Conservation (phyloP, 148 eudicot genomes). For the Rhododendron vialii region DNA sequence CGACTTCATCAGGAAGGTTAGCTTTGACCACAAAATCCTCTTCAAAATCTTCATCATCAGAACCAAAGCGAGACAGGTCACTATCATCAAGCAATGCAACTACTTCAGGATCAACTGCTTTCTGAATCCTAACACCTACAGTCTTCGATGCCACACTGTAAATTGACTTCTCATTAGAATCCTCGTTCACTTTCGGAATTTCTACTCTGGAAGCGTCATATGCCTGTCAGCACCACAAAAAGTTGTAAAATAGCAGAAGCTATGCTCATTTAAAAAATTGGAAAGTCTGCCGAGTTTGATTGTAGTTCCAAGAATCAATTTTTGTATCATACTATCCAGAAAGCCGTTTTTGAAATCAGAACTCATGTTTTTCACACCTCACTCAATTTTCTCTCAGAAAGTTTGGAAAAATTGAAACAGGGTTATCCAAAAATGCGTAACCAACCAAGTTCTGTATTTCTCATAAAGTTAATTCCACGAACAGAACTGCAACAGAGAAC, state of each 20-base stretch:
- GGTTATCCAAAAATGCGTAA: background rate
- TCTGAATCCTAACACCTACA: slow-evolving; percentile 62
- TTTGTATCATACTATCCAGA: background rate
- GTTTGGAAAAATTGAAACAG: background rate
- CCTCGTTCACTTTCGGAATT: slow-evolving; percentile 34
- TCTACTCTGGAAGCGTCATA: slow-evolving; percentile 85
- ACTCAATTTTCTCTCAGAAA: background rate
- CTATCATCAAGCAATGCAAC: slow-evolving; percentile 68
- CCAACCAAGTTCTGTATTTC: background rate
- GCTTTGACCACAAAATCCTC: slow-evolving; percentile 87
- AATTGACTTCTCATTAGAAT: slow-evolving; percentile 42
- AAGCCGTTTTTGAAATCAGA: background rate
- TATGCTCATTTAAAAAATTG: background rate
- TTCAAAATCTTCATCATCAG: slow-evolving; percentile 85
- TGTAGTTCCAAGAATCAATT: background rate
- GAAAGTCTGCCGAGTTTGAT: background rate
- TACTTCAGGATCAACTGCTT: slow-evolving; percentile 75
- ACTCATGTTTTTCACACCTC: background rate
- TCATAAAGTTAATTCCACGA: background rate
- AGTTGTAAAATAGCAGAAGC: background rate
- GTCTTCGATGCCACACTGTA: slow-evolving; percentile 70
- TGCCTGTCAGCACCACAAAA: slow-evolving; percentile 45
- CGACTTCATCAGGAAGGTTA: slow-evolving; percentile 51
- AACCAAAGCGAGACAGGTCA: slow-evolving; percentile 55
- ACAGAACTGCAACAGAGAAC: background rate